Evolutionary conservation across 257 asterid species (phyloP).

Genomic region (Rauvolfia tetraphylla): DNA sequence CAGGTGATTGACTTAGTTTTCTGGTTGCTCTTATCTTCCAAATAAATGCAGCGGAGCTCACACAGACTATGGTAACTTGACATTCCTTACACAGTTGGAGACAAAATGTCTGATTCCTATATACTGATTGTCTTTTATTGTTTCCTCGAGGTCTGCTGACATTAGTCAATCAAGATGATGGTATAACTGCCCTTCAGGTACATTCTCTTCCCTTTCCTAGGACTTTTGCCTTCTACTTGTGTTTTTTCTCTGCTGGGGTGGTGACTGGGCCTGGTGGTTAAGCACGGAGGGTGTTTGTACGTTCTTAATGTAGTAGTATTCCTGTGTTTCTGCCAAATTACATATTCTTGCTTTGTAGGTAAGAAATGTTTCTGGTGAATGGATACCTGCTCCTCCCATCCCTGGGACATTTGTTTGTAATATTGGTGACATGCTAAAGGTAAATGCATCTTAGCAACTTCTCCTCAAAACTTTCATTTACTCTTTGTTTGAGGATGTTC

Average conservation of each 20-base stretch:
- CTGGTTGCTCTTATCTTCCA: conserved; percentile 16
- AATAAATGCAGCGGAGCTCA: conserved; percentile 80
- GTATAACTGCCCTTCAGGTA: conserved; percentile 81
- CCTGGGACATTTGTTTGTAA: conserved; percentile 90
- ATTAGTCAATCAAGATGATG: conserved; percentile 88
- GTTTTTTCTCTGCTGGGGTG: neutral
- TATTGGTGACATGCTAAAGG: conserved; percentile 93
- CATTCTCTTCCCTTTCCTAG: neutral
- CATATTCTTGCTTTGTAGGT: conserved; percentile 39
- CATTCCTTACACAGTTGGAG: conserved; percentile 7
- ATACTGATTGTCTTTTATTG: neutral
- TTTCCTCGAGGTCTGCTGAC: conserved; percentile 66
- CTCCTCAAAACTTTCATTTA: neutral
- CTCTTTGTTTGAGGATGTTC: neutral
- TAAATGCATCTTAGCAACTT: conserved; percentile 10
- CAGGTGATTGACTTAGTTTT: conserved; percentile 18
- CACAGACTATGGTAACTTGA: conserved; percentile 80
- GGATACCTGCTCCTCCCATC: conserved; percentile 73
- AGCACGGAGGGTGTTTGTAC: neutral
- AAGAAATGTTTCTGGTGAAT: conserved; percentile 62
- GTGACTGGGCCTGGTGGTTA: neutral
- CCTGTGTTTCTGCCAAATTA: neutral
- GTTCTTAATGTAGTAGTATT: neutral
- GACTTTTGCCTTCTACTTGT: neutral
- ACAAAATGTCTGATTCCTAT: neutral